Evolutionary conservation across 495 filamentous ascomycete species (phyloP), one percentile per base, ranked within the genome.

Genomic region (Tuber microsphaerosporum): DNA sequence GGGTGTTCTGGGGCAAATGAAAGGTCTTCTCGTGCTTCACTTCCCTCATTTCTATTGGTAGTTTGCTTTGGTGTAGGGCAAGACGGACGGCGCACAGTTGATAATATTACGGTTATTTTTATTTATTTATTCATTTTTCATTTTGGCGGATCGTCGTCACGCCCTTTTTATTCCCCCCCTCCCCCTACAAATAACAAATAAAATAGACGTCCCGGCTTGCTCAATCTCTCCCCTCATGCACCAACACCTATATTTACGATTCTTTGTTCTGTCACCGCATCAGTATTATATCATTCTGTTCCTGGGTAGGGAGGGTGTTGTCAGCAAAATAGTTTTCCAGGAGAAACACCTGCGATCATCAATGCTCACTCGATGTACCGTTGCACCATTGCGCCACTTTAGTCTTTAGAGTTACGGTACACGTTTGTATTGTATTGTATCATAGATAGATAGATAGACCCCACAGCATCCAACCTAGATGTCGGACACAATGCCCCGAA

Each of bases 281-380:
- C n/a, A n/a, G n/a, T n/a, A n/a, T 17, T 65, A 0, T 0, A 31
- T 41, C 39, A 41, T 6, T 41, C 14, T 31, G 12, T 31, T 31
- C 12, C 56, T 31, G 14, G 14, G 34, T 17, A 19, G 14, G 31
- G 6, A 12, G 56, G 1, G 56, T 71, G 1, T 44, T 74, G 14
- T 44, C 37, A 20, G 37, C 20, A 74, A 71, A 34, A 22, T 42
- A 22, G 72, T 68, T 41, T 70, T 74, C 70, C 16, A 8, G n/a
- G 73, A 34, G 37, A 34, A 34, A 16, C 4, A 14, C 0, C 26
- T 22, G 1, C 31, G 34, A 61, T 65, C 72, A 73, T n/a, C 16
- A 17, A 14, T 8, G 10, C 34, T 65, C 46, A 65, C 72, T 73
- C 72, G 72, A 61, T 14, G 9, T 1, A 43, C 10, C 9, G 6